These are phyloP conservation scores for Pseudocercospora fuligena DNA, from an alignment of 2,329 filamentous ascomycete species.

Conservation along the genomic window DNA sequence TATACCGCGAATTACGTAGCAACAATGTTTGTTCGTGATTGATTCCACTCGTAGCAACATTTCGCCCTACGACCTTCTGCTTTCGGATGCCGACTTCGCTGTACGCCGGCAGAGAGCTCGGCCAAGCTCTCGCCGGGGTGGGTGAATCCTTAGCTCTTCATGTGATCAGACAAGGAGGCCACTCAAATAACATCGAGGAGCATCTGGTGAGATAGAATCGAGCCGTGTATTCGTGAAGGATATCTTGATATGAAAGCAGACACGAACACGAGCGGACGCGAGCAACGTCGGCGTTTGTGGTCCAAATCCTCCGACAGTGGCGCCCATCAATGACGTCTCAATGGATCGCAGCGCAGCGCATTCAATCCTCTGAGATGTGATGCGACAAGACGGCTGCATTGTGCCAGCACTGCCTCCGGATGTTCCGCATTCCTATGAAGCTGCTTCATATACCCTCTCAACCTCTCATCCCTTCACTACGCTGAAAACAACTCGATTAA, in stretches of 20 bases:
- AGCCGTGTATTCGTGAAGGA: background rate
- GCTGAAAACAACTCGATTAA: background rate
- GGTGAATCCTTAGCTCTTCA: background rate
- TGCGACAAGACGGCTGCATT: background rate
- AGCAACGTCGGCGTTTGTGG: background rate
- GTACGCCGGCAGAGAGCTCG: background rate
- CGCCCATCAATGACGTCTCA: background rate
- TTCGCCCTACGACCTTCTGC: conserved; percentile 4
- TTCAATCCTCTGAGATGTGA: background rate
- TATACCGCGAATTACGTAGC: background rate
- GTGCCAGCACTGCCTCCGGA: conserved; percentile 18
- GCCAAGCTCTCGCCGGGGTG: background rate
- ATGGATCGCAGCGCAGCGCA: background rate
- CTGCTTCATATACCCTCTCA: background rate
- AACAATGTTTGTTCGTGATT: background rate
- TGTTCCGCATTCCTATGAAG: conserved; percentile 3
- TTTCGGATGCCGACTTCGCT: background rate
- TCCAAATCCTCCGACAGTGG: background rate
- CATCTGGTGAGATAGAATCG: too few species aligned
- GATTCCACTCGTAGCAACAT: background rate
- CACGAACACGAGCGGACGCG: background rate
- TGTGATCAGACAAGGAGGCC: background rate
- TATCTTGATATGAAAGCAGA: background rate
- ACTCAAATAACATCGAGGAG: background rate
- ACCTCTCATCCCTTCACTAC: background rate